Evolutionary conservation across 192 early-diverging fungal species (phyloP).

Genomic region (Paraglomus brasilianum): DNA sequence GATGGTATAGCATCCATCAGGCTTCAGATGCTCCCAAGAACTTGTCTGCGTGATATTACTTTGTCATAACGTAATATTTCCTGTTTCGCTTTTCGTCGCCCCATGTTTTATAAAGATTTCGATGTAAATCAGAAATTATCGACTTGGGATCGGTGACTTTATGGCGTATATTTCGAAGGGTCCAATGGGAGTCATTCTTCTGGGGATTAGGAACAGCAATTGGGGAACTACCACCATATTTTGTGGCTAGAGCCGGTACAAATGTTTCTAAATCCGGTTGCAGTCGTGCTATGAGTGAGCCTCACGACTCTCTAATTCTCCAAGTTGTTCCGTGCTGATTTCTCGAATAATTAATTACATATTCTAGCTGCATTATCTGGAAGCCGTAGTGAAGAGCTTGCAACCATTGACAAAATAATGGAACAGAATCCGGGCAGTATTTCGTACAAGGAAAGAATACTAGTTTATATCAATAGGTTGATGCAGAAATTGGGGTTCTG

Average conservation of each 20-base stretch:
- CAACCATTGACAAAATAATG: conserved; percentile 42
- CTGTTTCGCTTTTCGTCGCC: too few relatives aligned
- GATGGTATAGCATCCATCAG: neutral
- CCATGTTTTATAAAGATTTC: conserved; percentile 35
- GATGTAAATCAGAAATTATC: conserved; percentile 34
- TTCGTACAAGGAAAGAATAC: conserved; percentile 64
- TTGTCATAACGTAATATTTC: too few relatives aligned
- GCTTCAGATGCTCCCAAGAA: too few relatives aligned
- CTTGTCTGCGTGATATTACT: too few relatives aligned
- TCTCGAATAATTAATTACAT: neutral
- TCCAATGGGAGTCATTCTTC: conserved; percentile 78
- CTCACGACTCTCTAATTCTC: neutral
- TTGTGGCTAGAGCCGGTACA: conserved; percentile 83
- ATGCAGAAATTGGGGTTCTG: conserved; percentile 81
- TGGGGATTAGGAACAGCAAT: conserved; percentile 94
- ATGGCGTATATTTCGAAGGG: conserved; percentile 64
- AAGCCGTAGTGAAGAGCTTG: conserved; percentile 49
- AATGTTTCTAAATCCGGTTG: neutral
- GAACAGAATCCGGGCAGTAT: conserved; percentile 51
- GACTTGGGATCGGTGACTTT: conserved; percentile 49
- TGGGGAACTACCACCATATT: conserved; percentile 94
- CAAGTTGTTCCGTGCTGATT: neutral
- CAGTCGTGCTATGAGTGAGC: neutral
- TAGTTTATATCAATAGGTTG: conserved; percentile 66
- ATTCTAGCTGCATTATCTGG: conserved; percentile 54